A percentile compares a stretch with the other conserved stretches of the same genome.
These are phyloP conservation scores for Chlamydomonas applanata DNA, from an alignment of 139 green algal species.

Conservation along the genomic window DNA sequence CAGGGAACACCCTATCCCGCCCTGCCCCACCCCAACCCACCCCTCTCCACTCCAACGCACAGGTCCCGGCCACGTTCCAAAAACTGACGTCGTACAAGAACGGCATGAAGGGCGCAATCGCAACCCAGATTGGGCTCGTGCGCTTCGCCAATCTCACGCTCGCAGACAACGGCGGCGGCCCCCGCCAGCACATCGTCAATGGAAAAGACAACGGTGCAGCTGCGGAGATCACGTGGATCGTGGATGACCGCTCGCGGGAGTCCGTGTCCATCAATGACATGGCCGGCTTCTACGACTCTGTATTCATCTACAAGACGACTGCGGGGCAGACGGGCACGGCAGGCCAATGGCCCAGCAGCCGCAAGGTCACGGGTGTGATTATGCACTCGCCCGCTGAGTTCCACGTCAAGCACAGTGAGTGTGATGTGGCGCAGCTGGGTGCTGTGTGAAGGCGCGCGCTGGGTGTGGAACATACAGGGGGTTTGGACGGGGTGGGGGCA, in stretches of 20 bases:
- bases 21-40: no score
- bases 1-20: no score
- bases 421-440: no score
- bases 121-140: conserved; percentile 39
- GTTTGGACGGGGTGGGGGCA: no score
- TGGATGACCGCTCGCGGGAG: conserved; percentile 37
- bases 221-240: conserved; percentile 11
- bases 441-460: no score
- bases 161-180: conserved; percentile 46
- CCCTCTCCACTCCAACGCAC: no score
- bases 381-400: conserved; percentile 28
- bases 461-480: no score
- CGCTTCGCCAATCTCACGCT: conserved; percentile 41
- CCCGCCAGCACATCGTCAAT: conserved; percentile 37
- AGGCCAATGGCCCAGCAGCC: conserved; percentile 22
- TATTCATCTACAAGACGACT: conserved; percentile 27
- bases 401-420: conserved; percentile 26
- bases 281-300: conserved; percentile 26
- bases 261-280: conserved; percentile 16
- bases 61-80: conserved; percentile 40
- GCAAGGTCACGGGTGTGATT: conserved; percentile 40
- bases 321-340: conserved; percentile 25
- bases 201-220: conserved; percentile 50
- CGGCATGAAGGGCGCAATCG: conserved; percentile 58
- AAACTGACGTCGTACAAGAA: conserved; percentile 61